Conservation (phyloP, 805 yeast genomes). For the Candida ficus region DNA sequence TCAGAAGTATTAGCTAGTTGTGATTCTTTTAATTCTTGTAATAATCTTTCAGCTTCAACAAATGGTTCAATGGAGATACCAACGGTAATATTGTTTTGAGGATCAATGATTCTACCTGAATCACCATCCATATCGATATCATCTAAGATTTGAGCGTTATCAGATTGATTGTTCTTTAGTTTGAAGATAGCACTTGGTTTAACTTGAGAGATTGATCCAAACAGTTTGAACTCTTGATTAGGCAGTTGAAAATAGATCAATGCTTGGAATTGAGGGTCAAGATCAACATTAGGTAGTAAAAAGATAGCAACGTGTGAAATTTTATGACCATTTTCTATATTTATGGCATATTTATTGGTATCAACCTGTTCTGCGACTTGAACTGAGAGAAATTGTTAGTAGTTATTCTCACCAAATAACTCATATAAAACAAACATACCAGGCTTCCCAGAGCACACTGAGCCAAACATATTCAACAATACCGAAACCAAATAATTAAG, state of each 20-base stretch:
- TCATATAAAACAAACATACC: constrained; percentile 28
- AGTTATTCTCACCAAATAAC: too few species aligned
- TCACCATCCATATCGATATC: constrained; percentile 53
- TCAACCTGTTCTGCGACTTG: constrained; percentile 62
- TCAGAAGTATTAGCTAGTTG: constrained; percentile 11
- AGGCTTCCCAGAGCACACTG: constrained; percentile 71
- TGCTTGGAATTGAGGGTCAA: constrained; percentile 72
- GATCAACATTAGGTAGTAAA: constrained; percentile 72
- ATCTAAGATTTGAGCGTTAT: constrained; percentile 35
- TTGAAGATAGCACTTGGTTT: constrained; percentile 93
- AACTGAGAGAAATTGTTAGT: constrained; percentile 17
- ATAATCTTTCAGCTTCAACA: constrained; percentile 53
- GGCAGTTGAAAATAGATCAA: constrained; percentile 80
- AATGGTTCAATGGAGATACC: constrained; percentile 92
- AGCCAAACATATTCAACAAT: constrained; percentile 68
- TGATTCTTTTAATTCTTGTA: constrained; percentile 34
- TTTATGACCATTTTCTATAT: constrained; percentile 55
- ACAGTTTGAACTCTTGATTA: constrained; percentile 49
- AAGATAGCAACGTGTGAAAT: constrained; percentile 81
- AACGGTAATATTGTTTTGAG: constrained; percentile 37
- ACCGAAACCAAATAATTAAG: too few species aligned
- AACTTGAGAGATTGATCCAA: constrained; percentile 54
- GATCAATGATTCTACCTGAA: constrained; percentile 19
- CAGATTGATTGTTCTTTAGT: constrained; percentile 51
- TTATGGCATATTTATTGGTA: constrained; percentile 58